Evolutionary conservation across 2,329 filamentous ascomycete genomes (phyloP), one percentile per base, ranked within the genome.

Genomic region (Lasiodiplodia theobromae): DNA sequence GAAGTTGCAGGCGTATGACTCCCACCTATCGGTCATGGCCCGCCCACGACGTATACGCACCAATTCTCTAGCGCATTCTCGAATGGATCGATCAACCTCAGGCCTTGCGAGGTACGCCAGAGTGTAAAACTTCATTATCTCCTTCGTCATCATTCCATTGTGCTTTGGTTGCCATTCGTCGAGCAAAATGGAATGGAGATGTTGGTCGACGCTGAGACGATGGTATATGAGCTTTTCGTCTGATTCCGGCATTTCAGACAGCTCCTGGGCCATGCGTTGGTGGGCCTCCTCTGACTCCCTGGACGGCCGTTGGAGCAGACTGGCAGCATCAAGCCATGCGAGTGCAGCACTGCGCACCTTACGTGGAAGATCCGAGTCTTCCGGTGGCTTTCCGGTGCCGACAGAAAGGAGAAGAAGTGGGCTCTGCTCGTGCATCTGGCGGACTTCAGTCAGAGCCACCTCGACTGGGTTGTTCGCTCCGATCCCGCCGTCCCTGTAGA

Each of bases 391-490:
- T 10, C 72, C 71, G 2, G 71, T 72, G 28, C 72, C 72, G 21
- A 73, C 68, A 16, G 69, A 71, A 2, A 72, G 47, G 1, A 73
- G 49, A 5, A 73, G 37, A 4, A 18, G 18, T 7, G 72, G 72
- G 8, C 53, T 57, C n/a, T 69, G 56, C 21, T 54, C 54, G 49
- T 72, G 70, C 58, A 71, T 70, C 44, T 72, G 71, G 18, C 53
- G 40, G 2, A 72, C 67, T 25, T 72, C 72, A 8, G 69, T 44
- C 31, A 67, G 70, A 0, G 71, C 72, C 18, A 71, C 38, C 3
- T 34, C 14, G 2, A 71, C 47, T 4, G 72, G 71, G 56, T 73
- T 73, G 58, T 73, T 72, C 14, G 23, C 54, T 3, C 68, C 71
- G 4, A 70, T n/a, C 3, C 68, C 72, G 2, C 72, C 72, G 44